Percentiles rank a stretch among this genome's conserved stretches.
These are phyloP conservation scores for Cyclotella sp. DNA, from an alignment of 108 stramenopile species.

Conservation along the genomic window DNA sequence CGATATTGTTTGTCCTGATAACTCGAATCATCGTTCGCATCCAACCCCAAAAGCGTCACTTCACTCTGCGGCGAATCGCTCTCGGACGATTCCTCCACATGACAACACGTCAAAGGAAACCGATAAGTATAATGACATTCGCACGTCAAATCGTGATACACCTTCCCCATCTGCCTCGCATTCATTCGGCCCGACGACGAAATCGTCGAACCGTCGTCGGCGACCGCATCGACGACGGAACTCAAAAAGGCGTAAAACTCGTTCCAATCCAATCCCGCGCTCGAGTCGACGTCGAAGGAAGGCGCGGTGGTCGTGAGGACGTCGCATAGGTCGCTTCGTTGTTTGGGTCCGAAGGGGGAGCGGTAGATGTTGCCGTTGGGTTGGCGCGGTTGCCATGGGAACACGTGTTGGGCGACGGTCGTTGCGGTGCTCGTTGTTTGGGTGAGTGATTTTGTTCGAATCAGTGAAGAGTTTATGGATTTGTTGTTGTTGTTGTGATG, in stretches of 20 bases:
- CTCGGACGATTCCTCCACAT: background rate
- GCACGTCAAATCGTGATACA: background rate
- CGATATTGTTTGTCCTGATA: background rate
- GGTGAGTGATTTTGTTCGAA: too few relatives aligned
- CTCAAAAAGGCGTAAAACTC: background rate
- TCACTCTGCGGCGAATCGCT: background rate
- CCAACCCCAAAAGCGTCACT: background rate
- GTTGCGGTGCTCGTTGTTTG: too few relatives aligned
- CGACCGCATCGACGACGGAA: background rate
- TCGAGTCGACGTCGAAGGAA: background rate
- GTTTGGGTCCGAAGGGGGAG: background rate
- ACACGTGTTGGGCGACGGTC: too few relatives aligned
- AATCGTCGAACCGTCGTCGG: background rate
- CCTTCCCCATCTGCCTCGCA: background rate
- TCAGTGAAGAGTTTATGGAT: too few relatives aligned
- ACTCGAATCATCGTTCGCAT: background rate
- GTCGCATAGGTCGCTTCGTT: background rate
- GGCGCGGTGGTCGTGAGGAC: background rate
- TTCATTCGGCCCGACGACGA: background rate
- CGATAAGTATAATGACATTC: background rate
- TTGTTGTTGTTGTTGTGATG: too few relatives aligned
- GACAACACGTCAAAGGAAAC: background rate
- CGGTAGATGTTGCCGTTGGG: too few relatives aligned
- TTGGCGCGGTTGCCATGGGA: too few relatives aligned
- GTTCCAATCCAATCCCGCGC: constrained; percentile 1